Evolutionary conservation across 352 stramenopile genomes (phyloP), one percentile per base, ranked within the genome.

Genomic region (Phytophthora pisi): DNA sequence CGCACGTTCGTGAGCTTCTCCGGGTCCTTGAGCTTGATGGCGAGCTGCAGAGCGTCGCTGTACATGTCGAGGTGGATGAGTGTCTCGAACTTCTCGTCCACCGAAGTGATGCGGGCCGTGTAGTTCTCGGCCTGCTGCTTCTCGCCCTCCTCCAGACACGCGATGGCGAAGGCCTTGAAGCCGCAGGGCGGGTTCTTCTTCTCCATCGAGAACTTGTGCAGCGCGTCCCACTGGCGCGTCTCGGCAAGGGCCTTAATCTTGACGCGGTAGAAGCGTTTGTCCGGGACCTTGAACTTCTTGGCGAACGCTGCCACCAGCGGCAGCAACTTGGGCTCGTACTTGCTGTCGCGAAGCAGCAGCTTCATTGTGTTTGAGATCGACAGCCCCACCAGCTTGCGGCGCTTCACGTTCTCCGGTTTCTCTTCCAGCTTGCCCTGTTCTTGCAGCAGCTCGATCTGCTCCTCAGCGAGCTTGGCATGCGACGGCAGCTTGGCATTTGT

Each of bases 201-300:
- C 67, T 95, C 87, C 62, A 84, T 78, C 28, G 87, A 95, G 45
- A 95, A 93, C 65, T 95, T 95, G 55, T 93, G 87, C 50, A 98
- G 77, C 26, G 82, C 78, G 64, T 94, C 88, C 89, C 91, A 98
- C 49, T 98, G 88, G 13, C 81, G 76, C 13, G 82, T 95, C 59
- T 95, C 83, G 4, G 87, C 87, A 5, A 97, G 72, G 34, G 89
- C 90, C 55, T 92, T 89, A 61, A 97, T 97, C 72, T 97, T 97
- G 42, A 97, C 86, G 61, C 91, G 86, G 68, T 95, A 98, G 50
- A 96, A 91, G 7, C 88, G 86, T 75, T 98, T 97, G 59, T 97
- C 91, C 1, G 91, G 86, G 6, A 98, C 86, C 40, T 96, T 96
- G 68, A 97, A 96, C 64, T 92, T 95, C 62, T 96, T 96, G 36